phyloP scores from a whole-genome alignment of 116 monocot genomes.

The Zostera marina region DNA sequence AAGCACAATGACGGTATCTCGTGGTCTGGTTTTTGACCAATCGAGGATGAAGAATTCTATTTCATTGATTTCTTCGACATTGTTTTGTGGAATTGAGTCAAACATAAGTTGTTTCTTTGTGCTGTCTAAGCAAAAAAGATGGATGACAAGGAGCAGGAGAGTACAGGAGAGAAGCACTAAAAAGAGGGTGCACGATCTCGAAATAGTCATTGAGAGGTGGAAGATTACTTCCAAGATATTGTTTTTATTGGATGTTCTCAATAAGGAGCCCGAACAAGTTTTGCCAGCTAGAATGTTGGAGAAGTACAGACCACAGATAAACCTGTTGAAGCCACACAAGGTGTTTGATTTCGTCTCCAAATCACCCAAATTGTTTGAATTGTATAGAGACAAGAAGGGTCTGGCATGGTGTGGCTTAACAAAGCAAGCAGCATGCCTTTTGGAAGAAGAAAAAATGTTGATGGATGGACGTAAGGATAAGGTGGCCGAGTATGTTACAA shows the following conservation, averaged over 20 bases:
- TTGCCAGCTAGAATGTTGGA: slow-evolving; percentile 50
- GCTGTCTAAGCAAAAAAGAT: slow-evolving; percentile 19
- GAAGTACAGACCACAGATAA: slow-evolving; percentile 38
- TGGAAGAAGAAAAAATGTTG: slow-evolving; percentile 43
- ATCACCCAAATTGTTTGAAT: slow-evolving; percentile 58
- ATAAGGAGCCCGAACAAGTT: slow-evolving; percentile 53
- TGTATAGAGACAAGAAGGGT: slow-evolving; percentile 50
- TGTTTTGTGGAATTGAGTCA: not conserved
- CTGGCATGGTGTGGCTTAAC: slow-evolving; percentile 62
- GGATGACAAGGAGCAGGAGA: slow-evolving; percentile 52
- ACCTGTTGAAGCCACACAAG: slow-evolving; percentile 43
- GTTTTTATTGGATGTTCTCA: slow-evolving; percentile 42
- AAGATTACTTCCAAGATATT: slow-evolving; percentile 60
- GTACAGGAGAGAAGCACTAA: slow-evolving; percentile 72
- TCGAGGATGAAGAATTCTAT: not conserved
- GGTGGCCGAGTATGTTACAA: slow-evolving; percentile 45
- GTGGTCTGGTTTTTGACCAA: not conserved
- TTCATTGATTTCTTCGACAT: not conserved
- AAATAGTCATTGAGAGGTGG: slow-evolving; percentile 50
- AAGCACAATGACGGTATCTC: slow-evolving; percentile 3
- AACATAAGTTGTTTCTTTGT: not conserved
- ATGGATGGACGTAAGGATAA: slow-evolving; percentile 28
- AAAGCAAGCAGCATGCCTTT: slow-evolving; percentile 27
- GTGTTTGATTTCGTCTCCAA: slow-evolving; percentile 59
- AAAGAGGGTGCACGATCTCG: slow-evolving; percentile 52